Evolutionary conservation across 2,329 filamentous ascomycete genomes (phyloP).

Genomic region (Fusarium sp.): DNA sequence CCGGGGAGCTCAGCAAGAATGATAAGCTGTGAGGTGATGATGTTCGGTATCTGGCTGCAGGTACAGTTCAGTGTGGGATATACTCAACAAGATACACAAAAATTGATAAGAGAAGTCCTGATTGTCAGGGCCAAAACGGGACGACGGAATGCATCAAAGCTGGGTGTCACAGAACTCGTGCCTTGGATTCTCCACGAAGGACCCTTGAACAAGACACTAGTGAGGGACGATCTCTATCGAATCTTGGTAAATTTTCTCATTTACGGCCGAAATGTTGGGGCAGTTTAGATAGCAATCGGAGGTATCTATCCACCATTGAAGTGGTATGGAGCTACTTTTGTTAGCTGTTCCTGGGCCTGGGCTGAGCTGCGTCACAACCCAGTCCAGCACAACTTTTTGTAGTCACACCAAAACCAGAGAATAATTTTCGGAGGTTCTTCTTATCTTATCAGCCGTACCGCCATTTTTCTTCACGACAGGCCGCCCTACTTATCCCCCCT

Average conservation of each 20-base stretch:
- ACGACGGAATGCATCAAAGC: not conserved
- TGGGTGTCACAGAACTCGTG: not conserved
- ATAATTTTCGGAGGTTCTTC: slow-evolving; percentile 39
- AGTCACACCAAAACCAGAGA: slow-evolving; percentile 29
- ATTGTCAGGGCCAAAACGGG: not conserved
- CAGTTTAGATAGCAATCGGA: slow-evolving; percentile 7
- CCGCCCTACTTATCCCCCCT: slow-evolving; percentile 24
- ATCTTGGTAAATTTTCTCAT: slow-evolving; percentile 34
- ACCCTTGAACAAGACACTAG: slow-evolving; percentile 15
- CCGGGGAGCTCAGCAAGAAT: slow-evolving; percentile 28
- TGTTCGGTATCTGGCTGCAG: slow-evolving; percentile 15
- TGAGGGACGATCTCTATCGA: slow-evolving; percentile 24
- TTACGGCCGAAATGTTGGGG: slow-evolving; percentile 39
- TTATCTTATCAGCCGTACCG: slow-evolving; percentile 43
- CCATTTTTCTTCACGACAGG: slow-evolving; percentile 36
- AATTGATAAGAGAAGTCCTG: not conserved
- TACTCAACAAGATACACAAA: not conserved
- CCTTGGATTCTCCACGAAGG: slow-evolving; percentile 19
- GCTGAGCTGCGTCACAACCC: slow-evolving; percentile 11
- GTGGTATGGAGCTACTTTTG: slow-evolving; percentile 14
- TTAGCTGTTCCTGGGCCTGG: not conserved
- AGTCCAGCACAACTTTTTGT: not conserved
- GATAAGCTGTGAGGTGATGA: slow-evolving; percentile 1
- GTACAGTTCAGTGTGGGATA: not conserved
- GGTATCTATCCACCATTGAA: slow-evolving; percentile 24